These are phyloP conservation scores for Pythium brachiatum DNA, from an alignment of 352 stramenopile species.

Conservation along the genomic window DNA sequence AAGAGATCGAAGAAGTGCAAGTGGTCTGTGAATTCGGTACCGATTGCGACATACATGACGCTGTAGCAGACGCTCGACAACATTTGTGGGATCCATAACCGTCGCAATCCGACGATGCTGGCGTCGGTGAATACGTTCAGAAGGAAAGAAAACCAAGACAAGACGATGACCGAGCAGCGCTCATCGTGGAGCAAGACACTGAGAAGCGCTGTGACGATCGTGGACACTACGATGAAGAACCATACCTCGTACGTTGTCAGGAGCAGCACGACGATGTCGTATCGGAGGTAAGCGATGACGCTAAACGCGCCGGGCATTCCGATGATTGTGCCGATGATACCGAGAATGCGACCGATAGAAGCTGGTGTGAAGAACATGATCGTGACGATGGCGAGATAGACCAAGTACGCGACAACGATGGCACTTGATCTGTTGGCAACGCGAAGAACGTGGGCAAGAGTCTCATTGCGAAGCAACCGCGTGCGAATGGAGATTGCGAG, in stretches of 20 bases:
- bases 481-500: not conserved
- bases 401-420: not conserved
- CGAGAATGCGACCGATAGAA: constrained; percentile 5
- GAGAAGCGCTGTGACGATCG: not conserved
- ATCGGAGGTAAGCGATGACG: constrained; percentile 25
- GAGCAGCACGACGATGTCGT: constrained; percentile 34
- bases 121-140: not conserved
- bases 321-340: not conserved
- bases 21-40: not conserved
- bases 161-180: not conserved
- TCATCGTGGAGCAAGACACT: not conserved
- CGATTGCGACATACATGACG: not conserved
- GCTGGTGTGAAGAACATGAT: constrained; percentile 1
- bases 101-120: not conserved
- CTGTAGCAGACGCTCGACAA: not conserved
- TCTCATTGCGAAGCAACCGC: not conserved
- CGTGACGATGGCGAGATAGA: not conserved
- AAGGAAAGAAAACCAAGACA: not conserved
- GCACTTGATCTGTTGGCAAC: not conserved
- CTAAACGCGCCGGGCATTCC: not conserved
- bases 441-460: not conserved
- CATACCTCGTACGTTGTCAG: constrained; percentile 40
- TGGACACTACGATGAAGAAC: constrained; percentile 32
- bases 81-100: not conserved
- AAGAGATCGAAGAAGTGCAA: not conserved